These are phyloP conservation scores for Volvariella volvacea DNA, from an alignment of 1,284 basidiomycete species.

Conservation along the genomic window DNA sequence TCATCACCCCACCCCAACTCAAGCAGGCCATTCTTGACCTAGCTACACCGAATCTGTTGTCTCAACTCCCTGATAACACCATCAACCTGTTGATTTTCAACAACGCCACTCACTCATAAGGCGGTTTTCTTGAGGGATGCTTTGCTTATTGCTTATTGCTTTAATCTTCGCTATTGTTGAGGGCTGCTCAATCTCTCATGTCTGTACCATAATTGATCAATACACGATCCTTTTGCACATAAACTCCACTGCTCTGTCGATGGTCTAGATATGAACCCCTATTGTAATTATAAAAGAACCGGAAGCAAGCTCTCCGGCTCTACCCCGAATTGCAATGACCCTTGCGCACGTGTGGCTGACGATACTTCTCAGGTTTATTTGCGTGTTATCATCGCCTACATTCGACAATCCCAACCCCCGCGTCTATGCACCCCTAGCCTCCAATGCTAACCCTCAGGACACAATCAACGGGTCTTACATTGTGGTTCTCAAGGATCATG, in stretches of 20 bases:
- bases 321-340: no score
- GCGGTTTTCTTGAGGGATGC: neutral
- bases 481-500: no score
- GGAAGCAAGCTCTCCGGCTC: no score
- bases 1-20: conserved; percentile 58
- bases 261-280: no score
- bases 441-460: no score
- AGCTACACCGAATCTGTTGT: conserved; percentile 47
- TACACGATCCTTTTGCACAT: neutral
- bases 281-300: no score
- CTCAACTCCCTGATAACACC: conserved; percentile 45
- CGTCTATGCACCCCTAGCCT: no score
- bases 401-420: no score
- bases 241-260: neutral
- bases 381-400: no score
- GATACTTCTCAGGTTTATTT: no score
- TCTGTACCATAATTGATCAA: conserved; percentile 1
- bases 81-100: conserved; percentile 78
- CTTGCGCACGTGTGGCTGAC: no score
- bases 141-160: neutral
- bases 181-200: neutral
- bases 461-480: no score
- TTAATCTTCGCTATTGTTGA: neutral
- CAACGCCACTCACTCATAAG: conserved; percentile 55
- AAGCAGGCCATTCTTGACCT: conserved; percentile 70